phyloP scores from a whole-genome alignment of 305 asterid genomes.

The Fraxinus platypoda region DNA sequence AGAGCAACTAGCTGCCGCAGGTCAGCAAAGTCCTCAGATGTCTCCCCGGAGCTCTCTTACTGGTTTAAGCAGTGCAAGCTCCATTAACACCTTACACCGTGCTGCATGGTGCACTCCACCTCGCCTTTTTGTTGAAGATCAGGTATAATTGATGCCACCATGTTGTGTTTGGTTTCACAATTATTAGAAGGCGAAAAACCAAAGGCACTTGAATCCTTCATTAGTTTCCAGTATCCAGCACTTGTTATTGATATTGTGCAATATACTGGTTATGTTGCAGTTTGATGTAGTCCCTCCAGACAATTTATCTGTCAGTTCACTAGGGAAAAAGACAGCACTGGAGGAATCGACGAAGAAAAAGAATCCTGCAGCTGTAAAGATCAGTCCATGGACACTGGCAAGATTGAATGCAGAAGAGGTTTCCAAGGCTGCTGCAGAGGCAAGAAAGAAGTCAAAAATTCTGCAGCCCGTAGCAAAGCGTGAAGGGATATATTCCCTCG shows the following conservation, averaged over 20 bases:
- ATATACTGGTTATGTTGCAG: constrained; percentile 42
- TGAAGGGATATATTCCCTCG: constrained; percentile 41
- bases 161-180: neutral
- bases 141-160: constrained; percentile 42
- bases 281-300: constrained; percentile 93
- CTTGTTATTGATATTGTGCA: neutral
- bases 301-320: constrained; percentile 61
- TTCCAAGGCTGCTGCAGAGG: constrained; percentile 20
- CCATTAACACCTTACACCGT: constrained; percentile 78
- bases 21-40: constrained; percentile 98
- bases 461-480: constrained; percentile 36
- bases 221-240: neutral
- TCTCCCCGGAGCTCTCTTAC: constrained; percentile 87
- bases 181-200: neutral
- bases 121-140: constrained; percentile 92
- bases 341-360: constrained; percentile 51
- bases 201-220: neutral
- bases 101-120: constrained; percentile 99
- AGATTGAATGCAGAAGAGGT: constrained; percentile 21
- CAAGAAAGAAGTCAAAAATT: constrained; percentile 21
- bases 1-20: constrained; percentile 71
- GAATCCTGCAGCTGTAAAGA: constrained; percentile 34
- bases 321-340: constrained; percentile 37
- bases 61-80: constrained; percentile 93
- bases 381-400: constrained; percentile 21